phyloP scores from a whole-genome alignment of 495 filamentous ascomycete genomes.

The Aspergillus panamensis region DNA sequence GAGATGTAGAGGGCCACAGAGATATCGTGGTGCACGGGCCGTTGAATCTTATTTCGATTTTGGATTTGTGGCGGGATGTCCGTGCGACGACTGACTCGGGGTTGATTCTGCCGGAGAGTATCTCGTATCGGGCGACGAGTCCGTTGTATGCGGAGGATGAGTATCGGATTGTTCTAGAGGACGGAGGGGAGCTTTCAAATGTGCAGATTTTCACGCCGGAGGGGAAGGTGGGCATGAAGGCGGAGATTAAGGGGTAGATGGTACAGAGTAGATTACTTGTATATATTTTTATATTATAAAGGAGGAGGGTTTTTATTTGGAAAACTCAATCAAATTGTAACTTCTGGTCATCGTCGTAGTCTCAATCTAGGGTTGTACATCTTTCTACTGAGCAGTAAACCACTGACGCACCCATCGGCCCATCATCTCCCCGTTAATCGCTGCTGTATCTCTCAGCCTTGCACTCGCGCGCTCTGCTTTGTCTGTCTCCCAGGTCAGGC shows the following conservation, averaged over 20 bases:
- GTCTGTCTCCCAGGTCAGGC: not conserved
- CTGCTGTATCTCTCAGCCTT: not conserved
- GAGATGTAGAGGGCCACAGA: conserved; percentile 56
- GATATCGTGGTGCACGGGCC: conserved; percentile 62
- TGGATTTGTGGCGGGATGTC: conserved; percentile 61
- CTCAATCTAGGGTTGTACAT: not conserved
- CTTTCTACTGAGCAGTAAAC: not conserved
- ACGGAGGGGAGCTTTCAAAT: conserved; percentile 26
- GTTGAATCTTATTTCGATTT: conserved; percentile 59
- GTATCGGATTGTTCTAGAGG: conserved; percentile 43
- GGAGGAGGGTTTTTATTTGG: not conserved
- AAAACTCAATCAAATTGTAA: not conserved
- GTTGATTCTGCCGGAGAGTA: conserved; percentile 41
- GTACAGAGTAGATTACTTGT: not conserved
- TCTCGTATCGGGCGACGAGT: conserved; percentile 55
- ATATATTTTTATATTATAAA: not conserved
- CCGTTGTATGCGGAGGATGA: conserved; percentile 59
- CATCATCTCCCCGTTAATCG: conserved; percentile 4
- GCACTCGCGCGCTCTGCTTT: not conserved
- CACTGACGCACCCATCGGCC: conserved; percentile 5
- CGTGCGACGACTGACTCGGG: conserved; percentile 13
- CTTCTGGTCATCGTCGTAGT: not conserved
- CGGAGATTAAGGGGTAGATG: conserved; percentile 30
- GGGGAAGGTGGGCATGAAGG: conserved; percentile 46
- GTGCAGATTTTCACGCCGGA: conserved; percentile 43